Conservation (phyloP, 2,329 filamentous ascomycete species). For the Diplodia sapinea region DNA sequence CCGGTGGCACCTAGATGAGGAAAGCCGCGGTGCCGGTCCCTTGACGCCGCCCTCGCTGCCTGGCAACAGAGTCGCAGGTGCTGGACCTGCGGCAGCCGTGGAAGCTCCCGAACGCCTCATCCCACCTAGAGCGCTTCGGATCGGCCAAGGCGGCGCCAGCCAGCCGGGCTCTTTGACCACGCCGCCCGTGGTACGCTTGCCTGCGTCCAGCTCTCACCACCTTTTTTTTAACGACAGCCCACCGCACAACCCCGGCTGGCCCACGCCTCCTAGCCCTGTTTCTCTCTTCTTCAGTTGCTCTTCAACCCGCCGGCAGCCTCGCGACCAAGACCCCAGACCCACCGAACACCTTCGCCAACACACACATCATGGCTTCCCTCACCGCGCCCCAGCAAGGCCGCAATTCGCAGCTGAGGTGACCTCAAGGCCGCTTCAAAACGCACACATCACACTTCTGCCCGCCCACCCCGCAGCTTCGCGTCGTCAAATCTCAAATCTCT, state of each 20-base stretch:
- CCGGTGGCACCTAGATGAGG: constrained; percentile 18
- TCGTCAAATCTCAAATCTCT: constrained; percentile 1
- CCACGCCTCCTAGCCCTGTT: constrained; percentile 18
- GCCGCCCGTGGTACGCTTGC: constrained; percentile 24
- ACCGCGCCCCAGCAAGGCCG: constrained; percentile 19
- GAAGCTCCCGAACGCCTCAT: constrained; percentile 16
- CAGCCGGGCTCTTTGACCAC: constrained; percentile 24
- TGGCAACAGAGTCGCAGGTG: not conserved
- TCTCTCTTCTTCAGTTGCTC: constrained; percentile 2
- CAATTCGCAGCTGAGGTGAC: constrained; percentile 25
- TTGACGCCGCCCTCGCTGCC: not conserved
- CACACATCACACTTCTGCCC: not conserved
- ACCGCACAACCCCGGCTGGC: constrained; percentile 20
- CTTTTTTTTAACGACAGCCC: constrained; percentile 27
- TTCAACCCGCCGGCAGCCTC: constrained; percentile 2
- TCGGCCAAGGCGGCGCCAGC: constrained; percentile 12
- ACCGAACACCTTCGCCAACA: constrained; percentile 16
- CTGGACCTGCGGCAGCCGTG: not conserved
- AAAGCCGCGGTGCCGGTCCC: constrained; percentile 5
- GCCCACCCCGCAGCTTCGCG: not conserved
- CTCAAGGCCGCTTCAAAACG: not conserved
- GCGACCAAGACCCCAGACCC: constrained; percentile 9
- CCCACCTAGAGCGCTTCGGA: not conserved
- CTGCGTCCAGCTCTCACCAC: constrained; percentile 28
- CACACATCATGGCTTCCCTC: constrained; percentile 21